These are phyloP conservation scores for Ophiosphaerella narmari DNA, from an alignment of 2,329 filamentous ascomycete genomes.

Conservation along the genomic window DNA sequence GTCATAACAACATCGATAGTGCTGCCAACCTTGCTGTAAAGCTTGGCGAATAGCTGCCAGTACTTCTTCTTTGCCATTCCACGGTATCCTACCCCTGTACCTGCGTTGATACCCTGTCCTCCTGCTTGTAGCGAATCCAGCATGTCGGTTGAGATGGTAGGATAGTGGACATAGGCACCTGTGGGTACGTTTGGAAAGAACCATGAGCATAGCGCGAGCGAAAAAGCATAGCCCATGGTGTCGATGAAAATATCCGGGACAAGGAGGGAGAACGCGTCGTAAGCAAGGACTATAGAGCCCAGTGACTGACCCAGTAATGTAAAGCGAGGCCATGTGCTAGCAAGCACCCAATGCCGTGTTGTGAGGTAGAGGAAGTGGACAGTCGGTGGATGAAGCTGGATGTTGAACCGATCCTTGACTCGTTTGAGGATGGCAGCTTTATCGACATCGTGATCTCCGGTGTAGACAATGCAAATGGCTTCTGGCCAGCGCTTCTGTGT, in stretches of 20 bases:
- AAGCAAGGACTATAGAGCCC: conserved; percentile 83
- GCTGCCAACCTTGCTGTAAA: conserved; percentile 83
- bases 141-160: conserved; percentile 98
- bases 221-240: conserved; percentile 97
- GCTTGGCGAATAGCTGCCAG: conserved; percentile 80
- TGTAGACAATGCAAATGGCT: conserved; percentile 90
- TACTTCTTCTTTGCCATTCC: conserved; percentile 78
- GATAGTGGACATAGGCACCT: conserved; percentile 95
- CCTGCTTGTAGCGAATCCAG: conserved; percentile 69
- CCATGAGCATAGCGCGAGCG: conserved; percentile 78
- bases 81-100: conserved; percentile 72
- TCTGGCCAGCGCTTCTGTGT: conserved; percentile 88
- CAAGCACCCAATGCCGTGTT: conserved; percentile 82
- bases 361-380: conserved; percentile 89
- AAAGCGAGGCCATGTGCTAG: conserved; percentile 87
- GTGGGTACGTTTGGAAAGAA: conserved; percentile 83
- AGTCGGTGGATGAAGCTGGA: conserved; percentile 80
- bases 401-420: conserved; percentile 87
- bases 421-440: conserved; percentile 78
- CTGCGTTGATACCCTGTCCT: conserved; percentile 78
- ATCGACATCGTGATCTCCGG: conserved; percentile 86
- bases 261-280: conserved; percentile 89
- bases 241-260: conserved; percentile 95
- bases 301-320: conserved; percentile 93
- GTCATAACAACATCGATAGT: conserved; percentile 95